Evolutionary conservation across 345 rosid genomes (phyloP), one percentile per base, ranked within the genome.

Genomic region (Eucalyptus curtisii): DNA sequence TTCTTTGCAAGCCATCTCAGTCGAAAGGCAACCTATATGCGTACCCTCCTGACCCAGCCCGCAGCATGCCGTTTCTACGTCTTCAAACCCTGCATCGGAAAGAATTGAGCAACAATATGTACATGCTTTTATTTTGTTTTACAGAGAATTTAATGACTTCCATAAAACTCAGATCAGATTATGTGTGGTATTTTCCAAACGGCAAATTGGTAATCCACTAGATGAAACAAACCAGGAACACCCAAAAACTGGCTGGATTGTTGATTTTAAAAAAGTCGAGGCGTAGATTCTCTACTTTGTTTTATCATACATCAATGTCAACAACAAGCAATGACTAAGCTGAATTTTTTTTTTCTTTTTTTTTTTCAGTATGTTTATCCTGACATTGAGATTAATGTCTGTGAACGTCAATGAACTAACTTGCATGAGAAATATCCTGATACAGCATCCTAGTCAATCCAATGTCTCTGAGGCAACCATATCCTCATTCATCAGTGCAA

Each of bases 1-100:
- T 85, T 82, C 86, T n/a, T 91, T 47, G 89, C 97, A 95, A 87
- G 95, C 93, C 94, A 94, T 92, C 52, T 91, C 95, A 40, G 25
- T 84, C 6, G 95, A 92, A 24, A 94, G 91, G 89, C 97, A 95
- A 49, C 97, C 95, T 2, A 95, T 88, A 82, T 81, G 87, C 22
- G 90, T 94, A 11, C 94, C 94, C 20, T 90, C 90, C 76, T 42
- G 53, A 30, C 96, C 96, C 7, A 93, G 86, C 42, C 97, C 95
- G 42, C 97, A 95, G 90, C 97, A 95, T 4, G 96, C 94, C 55
- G 48, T 90, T 79, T 84, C 81, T 4, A 89, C 86, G 86, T 94
- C 95, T 49, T 89, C 86, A 64, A 94, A 93, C 55, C 96, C 96
- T 95, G 93, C 33, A 87, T 61, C 68, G 45, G 40, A 20, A 88